A percentile compares a stretch with the other conserved stretches of the same genome.
phyloP scores from a whole-genome alignment of 305 asterid genomes.

The Rubia tinctorum region DNA sequence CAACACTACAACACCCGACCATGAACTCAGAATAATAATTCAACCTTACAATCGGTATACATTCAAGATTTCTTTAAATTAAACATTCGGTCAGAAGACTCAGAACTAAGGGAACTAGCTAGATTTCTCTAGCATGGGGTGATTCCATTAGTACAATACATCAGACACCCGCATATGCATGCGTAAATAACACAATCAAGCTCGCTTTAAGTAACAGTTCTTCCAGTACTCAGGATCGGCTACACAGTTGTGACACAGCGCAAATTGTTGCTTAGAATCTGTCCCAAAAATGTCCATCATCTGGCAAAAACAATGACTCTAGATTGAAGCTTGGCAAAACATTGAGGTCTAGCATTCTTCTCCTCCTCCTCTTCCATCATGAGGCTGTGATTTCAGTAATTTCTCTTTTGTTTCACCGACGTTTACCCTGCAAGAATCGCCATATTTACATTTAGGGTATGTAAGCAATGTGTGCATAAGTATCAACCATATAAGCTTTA shows the following conservation, averaged over 20 bases:
- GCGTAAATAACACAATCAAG: neutral
- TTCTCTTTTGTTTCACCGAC: neutral
- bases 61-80: neutral
- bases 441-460: neutral
- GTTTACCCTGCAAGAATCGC: neutral
- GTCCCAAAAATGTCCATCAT: neutral
- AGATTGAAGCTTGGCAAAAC: neutral
- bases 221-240: neutral
- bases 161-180: neutral
- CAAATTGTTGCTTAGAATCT: neutral
- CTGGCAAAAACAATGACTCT: no score
- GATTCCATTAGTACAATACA: neutral
- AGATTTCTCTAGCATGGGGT: neutral
- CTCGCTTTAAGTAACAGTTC: neutral
- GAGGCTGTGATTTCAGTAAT: neutral
- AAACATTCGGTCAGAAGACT: neutral
- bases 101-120: neutral
- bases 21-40: neutral
- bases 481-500: neutral
- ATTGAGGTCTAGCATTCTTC: neutral
- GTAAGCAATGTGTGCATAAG: no score
- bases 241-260: neutral
- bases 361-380: neutral
- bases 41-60: neutral
- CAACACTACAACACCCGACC: neutral